These are phyloP conservation scores for Fusarium transvaalense DNA, from an alignment of 2,329 filamentous ascomycete species.

Conservation along the genomic window DNA sequence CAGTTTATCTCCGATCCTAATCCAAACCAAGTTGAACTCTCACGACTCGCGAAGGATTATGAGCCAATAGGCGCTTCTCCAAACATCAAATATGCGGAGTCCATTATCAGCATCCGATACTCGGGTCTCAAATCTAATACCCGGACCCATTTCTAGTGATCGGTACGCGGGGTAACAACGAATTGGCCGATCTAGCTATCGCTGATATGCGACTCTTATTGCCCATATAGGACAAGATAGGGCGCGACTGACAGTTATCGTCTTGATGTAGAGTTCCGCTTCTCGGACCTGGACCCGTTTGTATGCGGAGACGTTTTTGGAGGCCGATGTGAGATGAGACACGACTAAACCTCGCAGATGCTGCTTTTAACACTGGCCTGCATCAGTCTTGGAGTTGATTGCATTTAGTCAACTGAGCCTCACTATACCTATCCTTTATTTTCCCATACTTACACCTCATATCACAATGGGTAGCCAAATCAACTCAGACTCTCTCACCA, in stretches of 20 bases:
- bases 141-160: slow-evolving; percentile 12
- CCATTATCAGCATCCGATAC: slow-evolving; percentile 2
- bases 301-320: slow-evolving; percentile 25
- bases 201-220: not conserved
- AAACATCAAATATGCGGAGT: slow-evolving; percentile 9
- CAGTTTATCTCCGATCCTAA: slow-evolving; percentile 16
- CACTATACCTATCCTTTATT: not conserved
- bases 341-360: not conserved
- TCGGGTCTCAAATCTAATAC: slow-evolving; percentile 28
- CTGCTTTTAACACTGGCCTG: not conserved
- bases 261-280: not conserved
- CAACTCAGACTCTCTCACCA: slow-evolving; percentile 17
- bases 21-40: not conserved
- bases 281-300: slow-evolving; percentile 12
- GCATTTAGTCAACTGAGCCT: not conserved
- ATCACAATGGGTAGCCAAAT: slow-evolving; percentile 35
- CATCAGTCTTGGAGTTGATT: not conserved
- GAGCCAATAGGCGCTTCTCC: slow-evolving; percentile 1
- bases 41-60: not conserved
- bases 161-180: slow-evolving; percentile 18
- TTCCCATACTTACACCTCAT: not conserved
- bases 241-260: not conserved
- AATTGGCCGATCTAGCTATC: slow-evolving; percentile 11
- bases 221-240: slow-evolving; percentile 4
- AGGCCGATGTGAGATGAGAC: slow-evolving; percentile 14